These are phyloP conservation scores for Lyophyllum atratum DNA, from an alignment of 768 basidiomycete species.

Conservation along the genomic window DNA sequence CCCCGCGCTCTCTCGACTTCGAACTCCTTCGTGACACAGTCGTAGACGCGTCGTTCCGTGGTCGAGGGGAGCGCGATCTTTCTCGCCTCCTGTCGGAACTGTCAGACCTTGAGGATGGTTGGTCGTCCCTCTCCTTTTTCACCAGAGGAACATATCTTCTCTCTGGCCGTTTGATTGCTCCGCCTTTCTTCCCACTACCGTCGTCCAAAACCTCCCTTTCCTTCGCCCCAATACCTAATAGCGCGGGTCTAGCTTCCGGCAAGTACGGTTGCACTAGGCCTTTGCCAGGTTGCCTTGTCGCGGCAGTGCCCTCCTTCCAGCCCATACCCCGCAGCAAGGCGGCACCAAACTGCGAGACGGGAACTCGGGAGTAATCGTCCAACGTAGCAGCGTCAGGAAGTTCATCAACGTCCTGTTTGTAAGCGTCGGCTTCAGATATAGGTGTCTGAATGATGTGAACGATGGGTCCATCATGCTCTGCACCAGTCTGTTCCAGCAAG, in stretches of 20 bases:
- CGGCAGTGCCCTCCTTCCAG: constrained; percentile 84
- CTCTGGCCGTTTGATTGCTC: constrained; percentile 52
- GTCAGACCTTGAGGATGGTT: constrained; percentile 23
- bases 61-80: constrained; percentile 38
- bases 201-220: constrained; percentile 75
- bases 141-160: constrained; percentile 84
- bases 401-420: constrained; percentile 78
- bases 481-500: constrained; percentile 56
- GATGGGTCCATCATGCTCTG: constrained; percentile 37
- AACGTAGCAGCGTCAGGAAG: constrained; percentile 76
- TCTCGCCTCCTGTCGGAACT: constrained; percentile 24
- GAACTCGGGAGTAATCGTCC: constrained; percentile 88
- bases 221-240: constrained; percentile 94
- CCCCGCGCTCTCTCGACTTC: constrained; percentile 48
- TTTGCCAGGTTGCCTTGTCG: constrained; percentile 60
- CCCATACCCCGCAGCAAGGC: constrained; percentile 97
- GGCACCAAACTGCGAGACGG: constrained; percentile 90
- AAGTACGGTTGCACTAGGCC: constrained; percentile 78
- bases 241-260: constrained; percentile 78
- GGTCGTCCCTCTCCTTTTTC: constrained; percentile 58
- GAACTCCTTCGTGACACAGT: constrained; percentile 51
- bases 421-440: constrained; percentile 80
- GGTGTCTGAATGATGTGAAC: constrained; percentile 69
- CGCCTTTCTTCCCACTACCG: constrained; percentile 56
- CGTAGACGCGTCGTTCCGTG: constrained; percentile 33